Evolutionary conservation across 352 stramenopile genomes (phyloP), one percentile per base, ranked within the genome.

Genomic region (Phytophthora lateralis): DNA sequence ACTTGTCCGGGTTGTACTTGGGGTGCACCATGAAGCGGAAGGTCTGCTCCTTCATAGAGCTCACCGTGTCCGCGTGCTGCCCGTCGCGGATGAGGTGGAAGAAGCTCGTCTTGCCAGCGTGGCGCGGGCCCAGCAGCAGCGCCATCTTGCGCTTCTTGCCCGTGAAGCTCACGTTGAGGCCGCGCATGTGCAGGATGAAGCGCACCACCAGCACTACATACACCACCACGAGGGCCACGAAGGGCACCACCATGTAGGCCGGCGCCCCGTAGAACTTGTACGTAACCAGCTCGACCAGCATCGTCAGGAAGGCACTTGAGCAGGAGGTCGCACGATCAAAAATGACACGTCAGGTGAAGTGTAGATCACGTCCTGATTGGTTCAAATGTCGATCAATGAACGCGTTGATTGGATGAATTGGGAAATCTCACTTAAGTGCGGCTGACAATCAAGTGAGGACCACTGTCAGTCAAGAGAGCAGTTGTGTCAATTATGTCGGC

Each of bases 1-100:
- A 88, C 74, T 86, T 82, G 67, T 75, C 73, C 20, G 71, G 74
- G 60, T 90, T 91, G 78, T 87, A 80, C 52, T 80, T 80, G 20
- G 54, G 43, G 61, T 94, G 81, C 41, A 93, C 69, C 30, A 76
- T 48, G 43, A 95, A 92, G 45, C 70, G 77, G 63, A 71, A 73
- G n/a, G 85, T 83, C 27, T 76, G 69, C 47, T 91, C 79, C 56
- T 92, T 89, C 88, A 96, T 96, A 45, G 88, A 96, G 49, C 78
- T 91, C 18, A 96, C 88, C 2, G 88, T 96, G 27, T 90, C 73
- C 10, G 89, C 66, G 55, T 82, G 74, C 47, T 73, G 44, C 45
- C 84, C 83, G 54, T 93, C 76, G 24, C 80, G 79, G 26, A 96
- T 70, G 45, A 82, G 73, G 60, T 96, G 84, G 69, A 93, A 91